Base-by-base conservation (phyloP, 2,329 filamentous ascomycete species). In the Metarhizium anisopliae region DNA sequence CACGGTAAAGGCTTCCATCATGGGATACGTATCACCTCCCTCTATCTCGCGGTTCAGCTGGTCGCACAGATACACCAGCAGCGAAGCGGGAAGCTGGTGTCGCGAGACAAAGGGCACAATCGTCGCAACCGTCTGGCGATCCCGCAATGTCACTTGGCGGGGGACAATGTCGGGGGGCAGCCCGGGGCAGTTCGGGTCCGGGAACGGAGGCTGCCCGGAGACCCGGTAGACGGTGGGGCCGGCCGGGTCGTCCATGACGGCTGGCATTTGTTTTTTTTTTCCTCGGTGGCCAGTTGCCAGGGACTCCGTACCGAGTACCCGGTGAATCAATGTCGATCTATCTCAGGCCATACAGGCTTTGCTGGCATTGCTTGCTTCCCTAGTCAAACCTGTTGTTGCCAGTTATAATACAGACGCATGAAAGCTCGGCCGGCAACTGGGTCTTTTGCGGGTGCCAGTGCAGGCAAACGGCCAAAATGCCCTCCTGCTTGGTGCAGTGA, bases 11-110 rank as follows among this genome's bases (percentile, higher is more conserved):
- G 84, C 77, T 53, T 92, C 85, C 63, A 86, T 83, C 87, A 95
- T 93, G 25, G 91, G 90, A 70, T 95, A 95, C 1, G 91, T 95
- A 69, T 95, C 90, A 56, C 91, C 91, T 70, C 90, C 89, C 66
- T 94, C 89, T 65, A 96, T 94, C 71, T 95, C 91, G 71, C 89
- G 87, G 69, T 92, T 93, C 64, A 95, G 80, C 72, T 94, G 87
- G 66, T 90, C 87, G 63, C 83, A 88, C 50, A 96, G 82, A 66
- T 95, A 94, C 43, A 79, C 79, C 40, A 93, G 76, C 56, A 96
- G 76, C 6, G 86, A 85, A 43, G 77, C 74, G 2, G 91, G 91
- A n/a, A 95, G 85, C 66, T 91, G 83, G 56, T 83, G 77, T 18
- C 82, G 81, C n/a, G 87, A 87, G 18, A 84, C 84, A 70, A 95